Base-by-base conservation (phyloP, 2,329 filamentous ascomycete species). In the Botrytis sinoallii region DNA sequence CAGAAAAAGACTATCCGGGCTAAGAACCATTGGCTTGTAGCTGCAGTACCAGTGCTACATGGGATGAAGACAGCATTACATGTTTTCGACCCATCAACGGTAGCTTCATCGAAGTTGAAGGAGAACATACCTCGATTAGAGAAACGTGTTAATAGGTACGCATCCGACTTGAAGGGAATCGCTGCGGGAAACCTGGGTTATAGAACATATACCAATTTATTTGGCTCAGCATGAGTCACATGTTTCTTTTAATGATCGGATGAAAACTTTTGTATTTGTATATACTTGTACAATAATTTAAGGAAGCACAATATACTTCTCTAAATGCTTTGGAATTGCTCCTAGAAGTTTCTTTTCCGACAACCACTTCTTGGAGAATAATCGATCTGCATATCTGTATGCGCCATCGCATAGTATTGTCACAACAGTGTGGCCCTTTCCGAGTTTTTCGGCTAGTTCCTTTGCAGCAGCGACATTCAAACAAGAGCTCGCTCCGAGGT, bases 391-490 rank as follows among this genome's bases (percentile, higher is more conserved):
- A 82, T 99, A 99, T 80, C 96, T 86, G 82, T 99, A 98, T n/a
- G 96, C 96, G 75, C 96, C 96, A 82, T 99, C 96, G 81, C 94
- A 97, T 63, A 99, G 88, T 73, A 98, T 89, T 1, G 96, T 99
- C 65, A 98, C 96, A 38, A 99, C 92, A 0, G 93, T 98, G 82
- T 95, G 89, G 16, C 95, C 95, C 78, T 90, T 91, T 46, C 96
- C 96, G 75, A 99, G 84, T 84, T 93, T 93, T 87, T 96, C 90
- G 0, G 96, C 96, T 44, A 98, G 92, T 84, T 98, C 93, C 85
- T 95, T 94, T 25, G 96, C 96, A 1, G 96, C 96, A 10, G 95
- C 96, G 22, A 99, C 96, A 81, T 99, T 99, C 80, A 99, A 85
- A 74, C 93, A 93, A 38, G 93, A 97, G 84, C 94, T 97, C 55